Evolutionary conservation across 441 rosid genomes (phyloP).

Genomic region (Hypseocharis bilobata): DNA sequence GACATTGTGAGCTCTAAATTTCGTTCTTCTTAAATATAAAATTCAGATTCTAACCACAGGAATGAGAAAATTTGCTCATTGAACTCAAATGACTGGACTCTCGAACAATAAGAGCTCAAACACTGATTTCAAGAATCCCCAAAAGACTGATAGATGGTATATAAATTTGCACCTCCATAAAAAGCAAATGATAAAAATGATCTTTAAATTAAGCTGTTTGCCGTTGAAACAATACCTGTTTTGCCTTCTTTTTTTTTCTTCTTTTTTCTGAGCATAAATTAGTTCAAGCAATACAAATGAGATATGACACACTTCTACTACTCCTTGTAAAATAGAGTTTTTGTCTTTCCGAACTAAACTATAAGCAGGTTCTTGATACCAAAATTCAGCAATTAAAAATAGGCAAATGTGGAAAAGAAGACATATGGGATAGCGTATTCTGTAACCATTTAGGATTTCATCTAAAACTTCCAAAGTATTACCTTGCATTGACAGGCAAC

Average conservation of each 20-base stretch:
- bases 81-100: not conserved
- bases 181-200: not conserved
- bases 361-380: not conserved
- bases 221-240: not conserved
- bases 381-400: not conserved
- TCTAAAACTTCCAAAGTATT: constrained; percentile 14
- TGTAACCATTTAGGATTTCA: not conserved
- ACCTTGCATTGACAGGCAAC: constrained; percentile 58
- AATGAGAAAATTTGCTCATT: not conserved
- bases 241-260: not conserved
- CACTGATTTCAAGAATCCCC: not conserved
- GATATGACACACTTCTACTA: not conserved
- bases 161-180: not conserved
- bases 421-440: not conserved
- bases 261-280: not conserved
- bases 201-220: not conserved
- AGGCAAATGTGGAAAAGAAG: not conserved
- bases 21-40: no score
- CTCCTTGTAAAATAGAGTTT: not conserved
- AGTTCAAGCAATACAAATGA: not conserved
- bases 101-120: not conserved
- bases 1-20: no score
- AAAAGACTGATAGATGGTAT: not conserved
- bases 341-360: not conserved
- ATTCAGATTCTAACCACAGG: not conserved